Evolutionary conservation across 208 protist genomes (phyloP).

Genomic region (Wallacemonas sp.): DNA sequence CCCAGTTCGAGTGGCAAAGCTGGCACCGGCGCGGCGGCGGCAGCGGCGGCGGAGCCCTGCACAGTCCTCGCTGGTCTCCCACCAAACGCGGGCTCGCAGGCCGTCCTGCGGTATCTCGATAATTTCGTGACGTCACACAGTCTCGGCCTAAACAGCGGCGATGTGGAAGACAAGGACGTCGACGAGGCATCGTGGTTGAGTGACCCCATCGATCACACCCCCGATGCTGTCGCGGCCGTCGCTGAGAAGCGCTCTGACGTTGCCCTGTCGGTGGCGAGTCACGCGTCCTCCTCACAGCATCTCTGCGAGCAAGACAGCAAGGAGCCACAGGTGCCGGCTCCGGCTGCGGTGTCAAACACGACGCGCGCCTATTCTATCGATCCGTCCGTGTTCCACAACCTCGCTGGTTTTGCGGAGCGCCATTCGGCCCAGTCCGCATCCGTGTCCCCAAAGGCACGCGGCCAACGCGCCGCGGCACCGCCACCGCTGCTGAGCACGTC

Average conservation of each 20-base stretch:
- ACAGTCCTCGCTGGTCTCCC: constrained; percentile 46
- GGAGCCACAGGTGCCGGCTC: too few species aligned
- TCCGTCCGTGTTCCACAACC: background rate
- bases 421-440: background rate
- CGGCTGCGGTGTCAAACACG: too few species aligned
- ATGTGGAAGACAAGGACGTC: background rate
- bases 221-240: too few species aligned
- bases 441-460: background rate
- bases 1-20: background rate
- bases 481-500: background rate
- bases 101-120: constrained; percentile 57
- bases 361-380: background rate
- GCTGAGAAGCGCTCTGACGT: too few species aligned
- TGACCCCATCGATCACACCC: too few species aligned
- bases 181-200: too few species aligned
- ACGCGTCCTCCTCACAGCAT: too few species aligned
- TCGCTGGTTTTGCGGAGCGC: background rate
- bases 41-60: background rate
- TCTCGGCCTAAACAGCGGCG: background rate
- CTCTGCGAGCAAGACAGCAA: too few species aligned
- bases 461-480: background rate
- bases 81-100: constrained; percentile 53
- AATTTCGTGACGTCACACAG: constrained; percentile 27
- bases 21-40: background rate
- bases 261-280: too few species aligned